These are phyloP conservation scores for Scleroderma bovista DNA, from an alignment of 768 basidiomycete genomes.

Conservation along the genomic window DNA sequence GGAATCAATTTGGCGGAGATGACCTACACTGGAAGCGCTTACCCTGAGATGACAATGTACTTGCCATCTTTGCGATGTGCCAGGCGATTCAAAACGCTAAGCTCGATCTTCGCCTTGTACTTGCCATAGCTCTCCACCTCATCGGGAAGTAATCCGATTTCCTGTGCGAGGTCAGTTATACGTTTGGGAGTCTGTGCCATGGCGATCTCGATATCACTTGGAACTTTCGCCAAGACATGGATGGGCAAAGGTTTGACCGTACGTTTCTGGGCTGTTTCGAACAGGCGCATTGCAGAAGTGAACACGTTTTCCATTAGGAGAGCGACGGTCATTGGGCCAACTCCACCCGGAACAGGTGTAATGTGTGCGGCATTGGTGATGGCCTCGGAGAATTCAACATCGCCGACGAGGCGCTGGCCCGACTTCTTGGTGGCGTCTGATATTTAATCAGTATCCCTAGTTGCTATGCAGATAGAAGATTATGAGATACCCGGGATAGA, in stretches of 20 bases:
- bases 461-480: background rate
- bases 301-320: conserved; percentile 96
- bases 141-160: conserved; percentile 80
- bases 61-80: conserved; percentile 86
- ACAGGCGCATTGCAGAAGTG: conserved; percentile 75
- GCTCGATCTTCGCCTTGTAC: conserved; percentile 96
- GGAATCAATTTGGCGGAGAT: conserved; percentile 9
- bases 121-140: conserved; percentile 93
- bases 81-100: conserved; percentile 80
- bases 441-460: background rate
- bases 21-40: conserved; percentile 15
- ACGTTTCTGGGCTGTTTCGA: conserved; percentile 59
- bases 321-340: conserved; percentile 99
- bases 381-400: conserved; percentile 86
- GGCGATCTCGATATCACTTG: conserved; percentile 95
- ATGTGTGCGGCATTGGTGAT: conserved; percentile 77
- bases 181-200: conserved; percentile 93
- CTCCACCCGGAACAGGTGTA: conserved; percentile 97
- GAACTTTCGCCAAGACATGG: conserved; percentile 78
- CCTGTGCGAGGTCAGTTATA: conserved; percentile 73
- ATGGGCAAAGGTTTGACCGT: conserved; percentile 78
- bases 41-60: conserved; percentile 95
- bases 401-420: conserved; percentile 92
- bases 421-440: conserved; percentile 87
- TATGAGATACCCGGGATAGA: conserved; percentile 70